phyloP scores from a whole-genome alignment of 2,329 filamentous ascomycete genomes.

The Fonsecaea erecta region DNA sequence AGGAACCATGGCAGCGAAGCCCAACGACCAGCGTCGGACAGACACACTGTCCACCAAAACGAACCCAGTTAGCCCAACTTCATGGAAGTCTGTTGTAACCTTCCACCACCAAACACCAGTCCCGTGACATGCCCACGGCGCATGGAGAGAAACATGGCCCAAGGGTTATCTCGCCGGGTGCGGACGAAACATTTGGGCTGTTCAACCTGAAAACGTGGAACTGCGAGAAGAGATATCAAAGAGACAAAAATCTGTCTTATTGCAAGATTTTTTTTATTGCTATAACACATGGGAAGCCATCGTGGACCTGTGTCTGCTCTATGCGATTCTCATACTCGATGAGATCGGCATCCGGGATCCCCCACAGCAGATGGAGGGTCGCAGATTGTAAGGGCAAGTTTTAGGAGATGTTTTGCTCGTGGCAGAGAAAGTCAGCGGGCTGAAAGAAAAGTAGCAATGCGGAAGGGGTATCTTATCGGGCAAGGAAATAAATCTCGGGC shows the following conservation, averaged over 20 bases:
- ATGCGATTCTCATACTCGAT: not conserved
- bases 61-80: not conserved
- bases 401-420: not conserved
- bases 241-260: not conserved
- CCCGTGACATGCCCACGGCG: not conserved
- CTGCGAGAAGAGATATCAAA: not conserved
- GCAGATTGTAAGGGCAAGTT: not conserved
- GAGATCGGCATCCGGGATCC: not conserved
- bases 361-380: not conserved
- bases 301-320: constrained; percentile 1
- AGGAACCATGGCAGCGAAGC: not conserved
- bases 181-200: too few relatives aligned
- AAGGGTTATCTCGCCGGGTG: not conserved
- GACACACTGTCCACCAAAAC: not conserved
- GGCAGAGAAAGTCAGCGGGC: constrained; percentile 7
- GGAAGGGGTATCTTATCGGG: constrained; percentile 20
- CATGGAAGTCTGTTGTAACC: not conserved
- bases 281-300: constrained; percentile 15
- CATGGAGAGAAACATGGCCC: not conserved
- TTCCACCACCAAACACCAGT: not conserved
- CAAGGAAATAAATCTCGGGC: constrained; percentile 3
- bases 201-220: not conserved
- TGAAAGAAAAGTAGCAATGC: constrained; percentile 11
- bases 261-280: constrained; percentile 22
- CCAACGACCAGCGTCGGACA: not conserved